These are phyloP conservation scores for Boletus barrowsii DNA, from an alignment of 768 basidiomycete genomes.

Conservation along the genomic window DNA sequence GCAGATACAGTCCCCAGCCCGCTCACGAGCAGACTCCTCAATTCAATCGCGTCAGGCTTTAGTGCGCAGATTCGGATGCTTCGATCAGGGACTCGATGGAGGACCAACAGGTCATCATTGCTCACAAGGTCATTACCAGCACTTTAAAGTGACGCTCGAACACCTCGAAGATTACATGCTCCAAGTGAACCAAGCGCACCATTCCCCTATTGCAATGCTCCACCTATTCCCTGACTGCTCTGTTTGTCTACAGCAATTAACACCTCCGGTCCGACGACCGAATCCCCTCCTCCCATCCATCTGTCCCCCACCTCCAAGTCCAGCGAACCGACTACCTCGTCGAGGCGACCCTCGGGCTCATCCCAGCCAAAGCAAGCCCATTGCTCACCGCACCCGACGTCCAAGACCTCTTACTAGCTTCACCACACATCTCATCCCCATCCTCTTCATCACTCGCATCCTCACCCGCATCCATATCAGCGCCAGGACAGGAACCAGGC, in stretches of 20 bases:
- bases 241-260: constrained; percentile 35
- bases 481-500: constrained; percentile 6
- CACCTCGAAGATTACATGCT: constrained; percentile 51
- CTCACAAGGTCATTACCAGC: no score
- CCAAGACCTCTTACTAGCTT: constrained; percentile 39
- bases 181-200: constrained; percentile 50
- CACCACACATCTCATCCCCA: constrained; percentile 20
- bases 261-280: constrained; percentile 40
- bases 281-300: constrained; percentile 52
- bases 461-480: neutral
- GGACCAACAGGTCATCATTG: no score
- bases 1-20: no score
- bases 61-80: no score
- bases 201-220: neutral
- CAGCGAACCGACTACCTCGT: constrained; percentile 4
- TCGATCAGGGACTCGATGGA: no score
- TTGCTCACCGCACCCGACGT: constrained; percentile 16
- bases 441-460: neutral
- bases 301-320: constrained; percentile 27
- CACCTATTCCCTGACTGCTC: neutral
- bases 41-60: no score
- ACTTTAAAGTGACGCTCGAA: constrained; percentile 50
- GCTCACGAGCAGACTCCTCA: no score
- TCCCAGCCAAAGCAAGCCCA: constrained; percentile 21
- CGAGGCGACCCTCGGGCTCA: constrained; percentile 14